Evolutionary conservation across 768 basidiomycete species (phyloP).

Genomic region (Amanita subjunquillea): DNA sequence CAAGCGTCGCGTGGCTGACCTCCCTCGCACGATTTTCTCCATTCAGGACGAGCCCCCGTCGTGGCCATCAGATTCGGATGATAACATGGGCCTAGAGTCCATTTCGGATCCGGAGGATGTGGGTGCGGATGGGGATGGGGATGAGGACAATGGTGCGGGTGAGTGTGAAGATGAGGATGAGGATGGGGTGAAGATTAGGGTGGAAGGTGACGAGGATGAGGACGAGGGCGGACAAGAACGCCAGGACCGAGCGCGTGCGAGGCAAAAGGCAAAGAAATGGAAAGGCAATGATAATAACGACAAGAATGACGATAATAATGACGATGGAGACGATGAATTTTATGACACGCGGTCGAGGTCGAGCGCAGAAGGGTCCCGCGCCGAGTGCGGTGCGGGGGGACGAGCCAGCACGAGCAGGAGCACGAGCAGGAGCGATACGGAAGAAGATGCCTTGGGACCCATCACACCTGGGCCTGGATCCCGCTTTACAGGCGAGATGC

Average conservation of each 20-base stretch:
- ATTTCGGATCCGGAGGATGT: slow-evolving; percentile 73
- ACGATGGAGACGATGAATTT: slow-evolving; percentile 36
- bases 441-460: slow-evolving; percentile 63
- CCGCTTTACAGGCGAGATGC: slow-evolving; percentile 22
- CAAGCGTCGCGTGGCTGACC: slow-evolving; percentile 54
- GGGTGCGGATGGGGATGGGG: slow-evolving; percentile 29
- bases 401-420: slow-evolving; percentile 20
- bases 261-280: slow-evolving; percentile 14
- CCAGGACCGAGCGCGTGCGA: slow-evolving; percentile 7
- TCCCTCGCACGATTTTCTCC: slow-evolving; percentile 69
- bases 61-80: slow-evolving; percentile 72
- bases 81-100: slow-evolving; percentile 69
- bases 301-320: slow-evolving; percentile 13
- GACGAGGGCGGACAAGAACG: slow-evolving; percentile 6
- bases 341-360: slow-evolving; percentile 42
- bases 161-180: slow-evolving; percentile 16
- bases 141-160: slow-evolving; percentile 13
- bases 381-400: not conserved
- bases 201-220: slow-evolving; percentile 13
- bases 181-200: slow-evolving; percentile 13
- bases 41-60: slow-evolving; percentile 82
- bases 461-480: slow-evolving; percentile 54
- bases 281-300: slow-evolving; percentile 12
- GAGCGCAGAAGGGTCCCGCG: not conserved
- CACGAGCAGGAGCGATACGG: slow-evolving; percentile 32